Evolutionary conservation across 2,329 filamentous ascomycete genomes (phyloP).

Genomic region (Rhytidhysteron rufulum): DNA sequence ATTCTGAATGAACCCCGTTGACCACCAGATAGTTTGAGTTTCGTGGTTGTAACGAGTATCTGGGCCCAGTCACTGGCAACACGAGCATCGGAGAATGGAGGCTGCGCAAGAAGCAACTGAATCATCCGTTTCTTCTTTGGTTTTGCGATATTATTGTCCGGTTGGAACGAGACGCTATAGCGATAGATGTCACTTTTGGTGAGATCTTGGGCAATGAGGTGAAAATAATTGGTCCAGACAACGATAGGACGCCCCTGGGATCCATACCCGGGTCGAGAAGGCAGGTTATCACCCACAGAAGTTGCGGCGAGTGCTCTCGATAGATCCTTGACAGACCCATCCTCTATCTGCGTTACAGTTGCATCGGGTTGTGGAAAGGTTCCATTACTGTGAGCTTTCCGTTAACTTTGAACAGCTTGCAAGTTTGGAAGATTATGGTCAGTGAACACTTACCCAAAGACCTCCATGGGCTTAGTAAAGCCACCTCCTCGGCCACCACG

Average conservation of each 20-base stretch:
- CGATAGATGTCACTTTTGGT: constrained; percentile 15
- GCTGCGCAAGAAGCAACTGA: constrained; percentile 38
- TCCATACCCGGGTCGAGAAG: constrained; percentile 30
- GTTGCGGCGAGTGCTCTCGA: constrained; percentile 17
- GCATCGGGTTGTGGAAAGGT: constrained; percentile 30
- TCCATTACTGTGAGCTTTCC: constrained; percentile 18
- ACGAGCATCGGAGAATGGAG: constrained; percentile 24
- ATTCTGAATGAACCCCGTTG: constrained; percentile 14
- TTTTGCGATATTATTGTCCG: constrained; percentile 33
- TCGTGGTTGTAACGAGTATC: constrained; percentile 19
- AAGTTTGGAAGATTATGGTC: constrained; percentile 7
- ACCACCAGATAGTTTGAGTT: constrained; percentile 17
- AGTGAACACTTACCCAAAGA: constrained; percentile 17
- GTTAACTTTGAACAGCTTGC: constrained; percentile 13
- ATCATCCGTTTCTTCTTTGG: constrained; percentile 48
- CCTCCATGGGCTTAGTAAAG: constrained; percentile 7
- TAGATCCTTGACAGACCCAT: constrained; percentile 28
- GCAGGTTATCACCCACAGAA: constrained; percentile 20
- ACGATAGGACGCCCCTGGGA: constrained; percentile 33
- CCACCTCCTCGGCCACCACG: constrained; percentile 8
- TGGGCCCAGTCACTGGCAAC: constrained; percentile 40
- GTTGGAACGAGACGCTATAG: constrained; percentile 27
- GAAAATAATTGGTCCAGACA: constrained; percentile 41
- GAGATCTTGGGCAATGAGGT: constrained; percentile 28
- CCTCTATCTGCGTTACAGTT: constrained; percentile 25